phyloP scores from a whole-genome alignment of 1,284 basidiomycete species.

The Austroboletus rostrupii region DNA sequence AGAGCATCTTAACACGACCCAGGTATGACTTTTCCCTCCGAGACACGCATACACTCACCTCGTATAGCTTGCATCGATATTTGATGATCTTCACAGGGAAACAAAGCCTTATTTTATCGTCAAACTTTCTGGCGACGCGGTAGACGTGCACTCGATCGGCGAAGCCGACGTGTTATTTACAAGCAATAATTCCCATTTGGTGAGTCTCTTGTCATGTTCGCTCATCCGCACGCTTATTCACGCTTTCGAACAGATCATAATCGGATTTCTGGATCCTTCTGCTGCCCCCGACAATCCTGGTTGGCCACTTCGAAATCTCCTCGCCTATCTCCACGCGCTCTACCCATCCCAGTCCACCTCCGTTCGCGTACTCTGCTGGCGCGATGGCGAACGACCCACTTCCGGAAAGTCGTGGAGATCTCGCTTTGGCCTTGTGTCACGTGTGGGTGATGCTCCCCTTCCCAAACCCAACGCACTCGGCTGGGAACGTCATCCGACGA shows the following conservation, averaged over 20 bases:
- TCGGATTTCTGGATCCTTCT: constrained; percentile 88
- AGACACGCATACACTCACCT: neutral
- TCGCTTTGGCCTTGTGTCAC: constrained; percentile 51
- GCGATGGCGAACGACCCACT: constrained; percentile 52
- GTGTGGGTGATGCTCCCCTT: constrained; percentile 16
- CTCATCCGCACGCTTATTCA: constrained; percentile 1
- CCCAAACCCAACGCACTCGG: constrained; percentile 71
- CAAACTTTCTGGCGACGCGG: constrained; percentile 29
- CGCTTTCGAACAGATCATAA: constrained; percentile 42
- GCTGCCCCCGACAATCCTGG: constrained; percentile 76
- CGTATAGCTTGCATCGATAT: constrained; percentile 47
- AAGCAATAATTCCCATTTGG: constrained; percentile 36
- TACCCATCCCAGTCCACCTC: constrained; percentile 47
- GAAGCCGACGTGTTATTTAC: constrained; percentile 55
- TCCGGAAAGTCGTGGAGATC: constrained; percentile 52
- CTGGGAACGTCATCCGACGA: constrained; percentile 86
- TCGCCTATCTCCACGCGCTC: constrained; percentile 69
- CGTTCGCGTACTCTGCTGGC: constrained; percentile 74
- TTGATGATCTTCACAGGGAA: constrained; percentile 41
- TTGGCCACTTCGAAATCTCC: constrained; percentile 92
- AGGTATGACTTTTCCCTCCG: constrained; percentile 9
- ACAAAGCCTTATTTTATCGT: constrained; percentile 61
- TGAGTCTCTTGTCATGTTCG: constrained; percentile 19
- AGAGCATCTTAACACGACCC: constrained; percentile 28
- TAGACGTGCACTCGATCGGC: constrained; percentile 50